phyloP scores from a whole-genome alignment of 116 monocot genomes.

The Cymodocea nodosa region DNA sequence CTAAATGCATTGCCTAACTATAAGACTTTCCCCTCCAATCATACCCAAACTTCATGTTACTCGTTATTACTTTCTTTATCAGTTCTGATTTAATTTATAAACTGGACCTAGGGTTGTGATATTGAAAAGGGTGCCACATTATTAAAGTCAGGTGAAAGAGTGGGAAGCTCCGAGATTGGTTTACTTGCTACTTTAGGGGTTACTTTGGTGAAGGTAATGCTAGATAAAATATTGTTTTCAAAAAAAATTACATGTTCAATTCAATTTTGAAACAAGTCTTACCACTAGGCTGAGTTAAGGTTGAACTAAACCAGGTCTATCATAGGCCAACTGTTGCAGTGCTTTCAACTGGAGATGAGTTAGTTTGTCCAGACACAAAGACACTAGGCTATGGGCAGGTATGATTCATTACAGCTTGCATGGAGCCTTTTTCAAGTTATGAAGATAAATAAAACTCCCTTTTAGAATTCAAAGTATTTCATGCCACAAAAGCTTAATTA shows the following conservation, averaged over 20 bases:
- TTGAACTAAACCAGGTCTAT: slow-evolving; percentile 43
- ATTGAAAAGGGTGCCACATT: slow-evolving; percentile 68
- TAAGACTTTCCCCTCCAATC: no score
- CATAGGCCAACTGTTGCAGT: slow-evolving; percentile 67
- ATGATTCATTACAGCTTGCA: background rate
- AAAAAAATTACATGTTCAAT: no score
- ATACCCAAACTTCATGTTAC: no score
- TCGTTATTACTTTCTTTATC: background rate
- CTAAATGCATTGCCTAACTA: no score
- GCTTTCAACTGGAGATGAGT: slow-evolving; percentile 85
- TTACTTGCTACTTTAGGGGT: no score
- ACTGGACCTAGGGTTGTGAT: slow-evolving; percentile 61
- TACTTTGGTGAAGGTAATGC: no score
- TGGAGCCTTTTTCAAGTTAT: no score
- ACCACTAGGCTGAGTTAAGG: background rate
- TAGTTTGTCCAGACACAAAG: slow-evolving; percentile 57
- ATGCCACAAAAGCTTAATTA: background rate
- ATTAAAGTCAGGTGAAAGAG: slow-evolving; percentile 56
- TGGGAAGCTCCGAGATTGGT: no score
- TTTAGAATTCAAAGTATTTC: background rate
- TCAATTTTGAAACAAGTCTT: background rate
- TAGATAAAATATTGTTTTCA: no score
- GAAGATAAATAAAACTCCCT: background rate
- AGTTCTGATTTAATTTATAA: background rate
- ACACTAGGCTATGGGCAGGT: slow-evolving; percentile 73